These are phyloP conservation scores for Crassisporium funariophilum DNA, from an alignment of 768 basidiomycete genomes.

Conservation along the genomic window DNA sequence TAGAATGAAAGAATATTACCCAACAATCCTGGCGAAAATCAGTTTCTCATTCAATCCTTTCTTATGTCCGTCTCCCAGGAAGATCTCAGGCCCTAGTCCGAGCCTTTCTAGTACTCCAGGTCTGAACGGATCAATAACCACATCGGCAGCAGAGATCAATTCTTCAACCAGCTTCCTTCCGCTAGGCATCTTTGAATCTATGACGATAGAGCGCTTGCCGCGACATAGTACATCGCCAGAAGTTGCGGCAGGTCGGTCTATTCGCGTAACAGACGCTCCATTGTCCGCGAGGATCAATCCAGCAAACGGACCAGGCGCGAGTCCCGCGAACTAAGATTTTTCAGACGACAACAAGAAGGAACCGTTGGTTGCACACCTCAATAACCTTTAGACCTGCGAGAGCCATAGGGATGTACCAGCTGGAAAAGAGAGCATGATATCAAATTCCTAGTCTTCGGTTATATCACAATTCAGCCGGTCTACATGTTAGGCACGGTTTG, in stretches of 20 bases:
- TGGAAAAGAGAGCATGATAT: neutral
- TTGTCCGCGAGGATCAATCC: constrained; percentile 79
- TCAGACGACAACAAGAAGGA: neutral
- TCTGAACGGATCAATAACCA: constrained; percentile 82
- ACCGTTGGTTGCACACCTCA: constrained; percentile 34
- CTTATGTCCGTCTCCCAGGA: constrained; percentile 48
- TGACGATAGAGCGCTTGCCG: constrained; percentile 73
- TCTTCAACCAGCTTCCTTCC: constrained; percentile 59
- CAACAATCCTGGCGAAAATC: constrained; percentile 75
- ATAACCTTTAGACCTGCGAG: constrained; percentile 52
- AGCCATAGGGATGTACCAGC: too few species aligned
- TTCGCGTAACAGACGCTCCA: constrained; percentile 74
- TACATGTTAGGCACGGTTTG: constrained; percentile 22
- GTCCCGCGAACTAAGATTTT: constrained; percentile 66
- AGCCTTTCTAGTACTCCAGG: constrained; percentile 82
- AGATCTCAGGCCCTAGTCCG: constrained; percentile 75
- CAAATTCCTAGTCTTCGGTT: neutral
- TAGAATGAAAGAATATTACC: constrained; percentile 41
- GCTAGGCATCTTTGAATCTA: constrained; percentile 63
- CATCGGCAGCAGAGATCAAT: constrained; percentile 68
- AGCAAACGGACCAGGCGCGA: constrained; percentile 82
- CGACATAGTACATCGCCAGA: constrained; percentile 61
- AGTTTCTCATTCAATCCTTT: constrained; percentile 63
- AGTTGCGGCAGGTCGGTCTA: constrained; percentile 60
- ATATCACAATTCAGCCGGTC: too few species aligned